Percentiles rank a stretch among this genome's conserved stretches.
These are phyloP conservation scores for Colletotrichum trifolii DNA, from an alignment of 2,329 filamentous ascomycete species.

Conservation along the genomic window DNA sequence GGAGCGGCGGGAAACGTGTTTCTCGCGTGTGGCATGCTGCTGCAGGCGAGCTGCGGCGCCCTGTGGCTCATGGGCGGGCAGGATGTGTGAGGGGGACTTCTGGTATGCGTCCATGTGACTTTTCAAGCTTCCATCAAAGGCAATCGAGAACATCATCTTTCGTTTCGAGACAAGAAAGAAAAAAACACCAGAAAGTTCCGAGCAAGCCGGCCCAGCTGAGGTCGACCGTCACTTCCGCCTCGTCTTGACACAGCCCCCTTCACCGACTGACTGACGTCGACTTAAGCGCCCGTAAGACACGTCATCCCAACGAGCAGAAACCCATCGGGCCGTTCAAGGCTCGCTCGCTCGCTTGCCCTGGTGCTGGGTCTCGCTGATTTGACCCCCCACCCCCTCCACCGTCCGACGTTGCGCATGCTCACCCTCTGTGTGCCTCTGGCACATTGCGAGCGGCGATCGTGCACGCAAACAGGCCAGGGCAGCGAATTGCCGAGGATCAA, in stretches of 20 bases:
- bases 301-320: not conserved
- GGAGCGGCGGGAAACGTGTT: constrained; percentile 45
- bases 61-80: constrained; percentile 40
- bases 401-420: constrained; percentile 26
- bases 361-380: constrained; percentile 19
- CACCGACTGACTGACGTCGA: constrained; percentile 33
- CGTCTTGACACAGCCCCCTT: not conserved
- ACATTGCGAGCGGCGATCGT: not conserved
- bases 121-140: too few relatives aligned
- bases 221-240: not conserved
- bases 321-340: constrained; percentile 28
- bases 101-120: not conserved
- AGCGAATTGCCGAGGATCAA: not conserved
- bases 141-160: too few relatives aligned
- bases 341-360: constrained; percentile 32
- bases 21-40: constrained; percentile 44
- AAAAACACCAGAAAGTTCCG: too few relatives aligned
- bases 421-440: constrained; percentile 16
- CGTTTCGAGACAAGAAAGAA: not conserved
- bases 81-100: constrained; percentile 6
- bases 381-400: not conserved
- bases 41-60: constrained; percentile 43
- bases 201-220: not conserved
- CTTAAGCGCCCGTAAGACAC: constrained; percentile 35
- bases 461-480: not conserved